These are phyloP conservation scores for Mortierella claussenii DNA, from an alignment of 192 early-diverging fungal species.

Conservation along the genomic window DNA sequence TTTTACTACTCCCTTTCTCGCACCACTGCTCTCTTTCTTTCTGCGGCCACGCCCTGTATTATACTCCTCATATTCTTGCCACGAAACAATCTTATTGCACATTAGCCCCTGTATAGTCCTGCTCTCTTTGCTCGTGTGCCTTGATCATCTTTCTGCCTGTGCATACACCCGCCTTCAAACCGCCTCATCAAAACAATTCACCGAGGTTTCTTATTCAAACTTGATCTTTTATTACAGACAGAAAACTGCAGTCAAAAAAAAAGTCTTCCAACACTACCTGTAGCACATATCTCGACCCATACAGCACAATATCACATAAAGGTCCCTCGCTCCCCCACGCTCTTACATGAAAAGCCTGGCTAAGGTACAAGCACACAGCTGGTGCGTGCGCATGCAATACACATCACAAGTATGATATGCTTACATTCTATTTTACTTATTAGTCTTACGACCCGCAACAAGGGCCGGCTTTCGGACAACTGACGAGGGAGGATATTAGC, in stretches of 20 bases:
- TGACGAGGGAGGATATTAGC: constrained; percentile 63
- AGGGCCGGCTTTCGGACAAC: constrained; percentile 60
- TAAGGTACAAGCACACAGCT: constrained; percentile 13
- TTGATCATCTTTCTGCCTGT: no score
- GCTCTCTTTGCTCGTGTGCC: no score
- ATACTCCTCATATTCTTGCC: no score
- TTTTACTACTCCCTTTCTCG: neutral
- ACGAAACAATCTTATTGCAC: no score
- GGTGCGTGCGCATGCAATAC: neutral
- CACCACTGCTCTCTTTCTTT: no score
- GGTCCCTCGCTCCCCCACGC: neutral
- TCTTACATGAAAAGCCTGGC: constrained; percentile 38
- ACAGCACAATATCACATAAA: no score
- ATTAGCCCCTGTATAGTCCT: no score
- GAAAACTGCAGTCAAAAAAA: neutral
- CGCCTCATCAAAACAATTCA: neutral
- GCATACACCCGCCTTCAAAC: no score
- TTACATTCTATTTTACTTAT: neutral
- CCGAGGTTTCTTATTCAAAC: neutral
- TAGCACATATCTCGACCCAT: no score
- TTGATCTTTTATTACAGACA: no score
- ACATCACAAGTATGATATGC: neutral
- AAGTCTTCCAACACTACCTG: neutral
- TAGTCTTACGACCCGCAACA: constrained; percentile 48
- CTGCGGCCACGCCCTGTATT: no score